Conservation (phyloP, 768 basidiomycete species). For the Lactarius sp. region DNA sequence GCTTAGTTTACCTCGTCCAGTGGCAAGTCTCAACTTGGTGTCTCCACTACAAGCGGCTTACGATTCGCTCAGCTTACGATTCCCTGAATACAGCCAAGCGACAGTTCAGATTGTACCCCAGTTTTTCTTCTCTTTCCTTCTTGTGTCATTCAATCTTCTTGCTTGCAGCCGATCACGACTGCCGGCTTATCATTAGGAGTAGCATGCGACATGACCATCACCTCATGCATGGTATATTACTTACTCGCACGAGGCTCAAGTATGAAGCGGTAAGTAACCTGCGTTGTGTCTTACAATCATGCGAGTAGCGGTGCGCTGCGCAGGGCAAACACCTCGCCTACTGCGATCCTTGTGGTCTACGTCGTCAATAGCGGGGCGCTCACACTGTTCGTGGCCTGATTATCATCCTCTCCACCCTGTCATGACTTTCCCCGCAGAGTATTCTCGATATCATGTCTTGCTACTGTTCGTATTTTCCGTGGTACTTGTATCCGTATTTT, state of each 20-base stretch:
- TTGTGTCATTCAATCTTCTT: background rate
- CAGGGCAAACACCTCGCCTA: background rate
- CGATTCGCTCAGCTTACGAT: background rate
- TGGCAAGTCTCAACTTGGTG: background rate
- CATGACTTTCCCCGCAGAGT: conserved; percentile 2
- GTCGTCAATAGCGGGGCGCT: conserved; percentile 3
- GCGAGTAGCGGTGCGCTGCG: background rate
- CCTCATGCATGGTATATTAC: conserved; percentile 9
- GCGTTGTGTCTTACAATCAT: background rate
- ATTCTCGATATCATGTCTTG: conserved; percentile 1
- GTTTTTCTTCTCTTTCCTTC: background rate
- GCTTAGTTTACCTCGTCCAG: background rate
- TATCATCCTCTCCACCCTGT: too few species aligned
- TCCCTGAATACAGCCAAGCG: background rate
- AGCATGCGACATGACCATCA: conserved; percentile 1
- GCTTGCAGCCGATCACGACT: background rate
- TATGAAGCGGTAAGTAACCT: background rate
- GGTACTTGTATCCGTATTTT: background rate
- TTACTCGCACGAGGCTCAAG: background rate
- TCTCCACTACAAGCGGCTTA: background rate
- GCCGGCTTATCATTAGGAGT: background rate
- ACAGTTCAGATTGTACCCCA: background rate
- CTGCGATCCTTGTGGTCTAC: conserved; percentile 1
- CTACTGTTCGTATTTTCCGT: background rate
- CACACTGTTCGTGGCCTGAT: background rate